Evolutionary conservation across 805 yeast genomes (phyloP).

Genomic region (Starmerella bombi): DNA sequence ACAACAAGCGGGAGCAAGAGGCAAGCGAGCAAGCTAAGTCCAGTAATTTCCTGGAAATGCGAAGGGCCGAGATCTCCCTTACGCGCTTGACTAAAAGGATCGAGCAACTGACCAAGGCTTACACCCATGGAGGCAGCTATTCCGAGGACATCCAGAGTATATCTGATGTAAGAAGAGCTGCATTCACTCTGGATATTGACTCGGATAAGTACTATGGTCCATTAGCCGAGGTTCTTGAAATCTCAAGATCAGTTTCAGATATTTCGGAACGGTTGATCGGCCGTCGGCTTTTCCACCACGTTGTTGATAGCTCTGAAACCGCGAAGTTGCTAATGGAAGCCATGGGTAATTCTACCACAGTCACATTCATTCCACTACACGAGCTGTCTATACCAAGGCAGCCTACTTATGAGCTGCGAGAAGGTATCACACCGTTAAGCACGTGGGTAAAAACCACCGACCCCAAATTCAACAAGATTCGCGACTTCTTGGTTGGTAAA

Average conservation of each 20-base stretch:
- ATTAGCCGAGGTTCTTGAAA: constrained; percentile 67
- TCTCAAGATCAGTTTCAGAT: constrained; percentile 65
- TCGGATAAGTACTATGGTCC: constrained; percentile 62
- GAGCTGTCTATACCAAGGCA: constrained; percentile 7
- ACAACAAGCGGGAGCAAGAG: constrained; percentile 18
- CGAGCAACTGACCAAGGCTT: constrained; percentile 42
- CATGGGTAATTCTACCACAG: constrained; percentile 39
- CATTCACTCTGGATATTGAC: constrained; percentile 41
- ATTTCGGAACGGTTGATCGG: constrained; percentile 91
- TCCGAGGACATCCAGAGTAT: constrained; percentile 37
- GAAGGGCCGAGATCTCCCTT: constrained; percentile 43
- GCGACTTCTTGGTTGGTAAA: constrained; percentile 67
- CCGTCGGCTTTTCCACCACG: constrained; percentile 68
- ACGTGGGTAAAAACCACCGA: constrained; percentile 7
- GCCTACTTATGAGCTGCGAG: not conserved
- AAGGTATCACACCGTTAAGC: constrained; percentile 42
- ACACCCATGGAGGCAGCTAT: constrained; percentile 32
- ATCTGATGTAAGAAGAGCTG: constrained; percentile 50
- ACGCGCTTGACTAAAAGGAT: constrained; percentile 46
- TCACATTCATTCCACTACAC: constrained; percentile 82
- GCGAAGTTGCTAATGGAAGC: constrained; percentile 59
- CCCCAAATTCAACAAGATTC: constrained; percentile 43
- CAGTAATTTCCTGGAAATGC: constrained; percentile 26
- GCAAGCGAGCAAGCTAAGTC: constrained; percentile 15
- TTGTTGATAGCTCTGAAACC: constrained; percentile 76